These are phyloP conservation scores for Rosa hybrid DNA, from an alignment of 331 rosid genomes.

Conservation along the genomic window DNA sequence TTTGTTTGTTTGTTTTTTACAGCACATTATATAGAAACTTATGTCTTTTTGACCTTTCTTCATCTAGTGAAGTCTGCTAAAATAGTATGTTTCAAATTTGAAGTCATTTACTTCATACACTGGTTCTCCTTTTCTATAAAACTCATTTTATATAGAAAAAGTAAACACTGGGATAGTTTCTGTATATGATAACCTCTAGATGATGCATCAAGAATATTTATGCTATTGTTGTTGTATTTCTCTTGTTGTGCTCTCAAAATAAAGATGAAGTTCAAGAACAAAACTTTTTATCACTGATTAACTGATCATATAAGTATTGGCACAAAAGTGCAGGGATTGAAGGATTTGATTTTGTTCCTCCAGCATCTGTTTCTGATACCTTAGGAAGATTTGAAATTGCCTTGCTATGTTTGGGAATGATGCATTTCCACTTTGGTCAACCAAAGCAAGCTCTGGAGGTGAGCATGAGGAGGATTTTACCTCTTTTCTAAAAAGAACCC, in stretches of 20 bases:
- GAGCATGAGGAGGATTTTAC: constrained; percentile 25
- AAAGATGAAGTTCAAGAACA: background rate
- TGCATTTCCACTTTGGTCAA: constrained; percentile 96
- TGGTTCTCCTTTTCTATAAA: constrained; percentile 10
- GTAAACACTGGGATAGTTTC: background rate
- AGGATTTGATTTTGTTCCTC: constrained; percentile 85
- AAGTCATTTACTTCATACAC: background rate
- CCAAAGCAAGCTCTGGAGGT: constrained; percentile 97
- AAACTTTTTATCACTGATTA: constrained; percentile 24
- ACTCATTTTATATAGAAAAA: background rate
- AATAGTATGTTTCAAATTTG: background rate
- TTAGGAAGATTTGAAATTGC: constrained; percentile 90
- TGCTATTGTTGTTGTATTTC: background rate
- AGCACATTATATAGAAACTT: background rate
- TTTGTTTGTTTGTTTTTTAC: background rate
- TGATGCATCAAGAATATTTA: background rate
- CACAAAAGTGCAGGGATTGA: constrained; percentile 98
- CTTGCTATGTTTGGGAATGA: constrained; percentile 88
- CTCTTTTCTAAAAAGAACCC: constrained; percentile 9
- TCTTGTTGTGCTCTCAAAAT: background rate
- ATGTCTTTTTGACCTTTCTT: background rate
- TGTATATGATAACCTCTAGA: background rate
- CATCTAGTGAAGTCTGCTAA: background rate
- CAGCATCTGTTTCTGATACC: constrained; percentile 54
- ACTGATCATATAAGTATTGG: constrained; percentile 46